phyloP scores from a whole-genome alignment of 306 rosid species.

The Spatholobus suberectus region DNA sequence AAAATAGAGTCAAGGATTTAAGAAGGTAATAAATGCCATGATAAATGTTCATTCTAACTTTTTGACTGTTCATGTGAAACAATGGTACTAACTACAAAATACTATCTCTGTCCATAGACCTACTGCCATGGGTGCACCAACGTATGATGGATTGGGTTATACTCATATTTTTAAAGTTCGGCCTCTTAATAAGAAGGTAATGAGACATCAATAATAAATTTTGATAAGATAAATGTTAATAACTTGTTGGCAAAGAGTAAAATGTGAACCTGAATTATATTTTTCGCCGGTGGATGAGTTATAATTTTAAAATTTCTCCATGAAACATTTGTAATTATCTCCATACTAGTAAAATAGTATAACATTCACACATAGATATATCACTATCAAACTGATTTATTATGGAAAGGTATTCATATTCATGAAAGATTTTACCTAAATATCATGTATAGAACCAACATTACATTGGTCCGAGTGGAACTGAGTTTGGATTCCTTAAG shows the following conservation, averaged over 20 bases:
- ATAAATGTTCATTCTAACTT: constrained; percentile 10
- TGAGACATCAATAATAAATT: constrained; percentile 1
- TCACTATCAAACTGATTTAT: neutral
- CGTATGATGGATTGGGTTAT: constrained; percentile 55
- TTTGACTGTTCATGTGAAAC: constrained; percentile 18
- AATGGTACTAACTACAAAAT: constrained; percentile 40
- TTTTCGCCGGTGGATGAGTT: neutral
- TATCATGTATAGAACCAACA: neutral
- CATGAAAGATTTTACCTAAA: neutral
- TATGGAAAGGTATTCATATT: neutral
- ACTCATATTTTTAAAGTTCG: constrained; percentile 68
- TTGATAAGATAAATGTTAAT: neutral
- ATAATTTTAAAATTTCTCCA: constrained; percentile 21
- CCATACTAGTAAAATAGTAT: neutral
- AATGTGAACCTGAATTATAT: constrained; percentile 1
- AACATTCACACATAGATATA: neutral
- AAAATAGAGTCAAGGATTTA: constrained; percentile 54
- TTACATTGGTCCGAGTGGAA: too few species aligned
- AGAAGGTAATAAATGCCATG: constrained; percentile 62
- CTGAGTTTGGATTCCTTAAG: too few species aligned
- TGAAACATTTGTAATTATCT: constrained; percentile 1
- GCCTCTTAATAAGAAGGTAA: constrained; percentile 81
- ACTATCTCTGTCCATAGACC: constrained; percentile 58
- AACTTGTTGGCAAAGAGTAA: neutral
- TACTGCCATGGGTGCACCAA: constrained; percentile 49